Conservation (phyloP, 2,329 filamentous ascomycete species). For the Orbilia javanica region DNA sequence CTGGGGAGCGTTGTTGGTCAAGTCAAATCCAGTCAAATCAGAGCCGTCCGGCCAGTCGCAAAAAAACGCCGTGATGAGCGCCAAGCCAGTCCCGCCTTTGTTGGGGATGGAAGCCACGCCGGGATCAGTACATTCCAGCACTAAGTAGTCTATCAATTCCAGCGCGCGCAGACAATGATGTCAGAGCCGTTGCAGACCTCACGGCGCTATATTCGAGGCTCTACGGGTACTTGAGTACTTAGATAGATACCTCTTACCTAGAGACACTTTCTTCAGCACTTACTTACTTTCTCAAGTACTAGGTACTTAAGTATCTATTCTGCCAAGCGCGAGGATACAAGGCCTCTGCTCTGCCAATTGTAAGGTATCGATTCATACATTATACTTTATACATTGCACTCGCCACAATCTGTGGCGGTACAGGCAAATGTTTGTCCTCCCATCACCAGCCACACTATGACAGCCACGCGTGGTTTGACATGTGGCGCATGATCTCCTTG, state of each 20-base stretch:
- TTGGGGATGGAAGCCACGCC: background rate
- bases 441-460: constrained; percentile 3
- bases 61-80: constrained; percentile 43
- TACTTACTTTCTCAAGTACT: too few species aligned
- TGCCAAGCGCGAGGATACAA: too few species aligned
- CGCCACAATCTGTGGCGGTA: constrained; percentile 7
- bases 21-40: constrained; percentile 9
- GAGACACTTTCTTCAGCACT: too few species aligned
- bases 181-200: background rate
- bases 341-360: too few species aligned
- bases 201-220: too few species aligned
- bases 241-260: too few species aligned
- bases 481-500: constrained; percentile 11
- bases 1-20: constrained; percentile 24
- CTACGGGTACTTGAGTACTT: too few species aligned
- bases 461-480: background rate
- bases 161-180: background rate
- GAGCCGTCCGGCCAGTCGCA: background rate
- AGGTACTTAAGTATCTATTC: too few species aligned
- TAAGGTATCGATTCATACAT: too few species aligned
- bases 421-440: background rate
- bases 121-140: background rate
- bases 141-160: background rate
- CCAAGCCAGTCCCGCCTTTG: constrained; percentile 51
- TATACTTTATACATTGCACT: too few species aligned